Base-by-base conservation (phyloP, 345 rosid genomes). In the Turritis glabra region DNA sequence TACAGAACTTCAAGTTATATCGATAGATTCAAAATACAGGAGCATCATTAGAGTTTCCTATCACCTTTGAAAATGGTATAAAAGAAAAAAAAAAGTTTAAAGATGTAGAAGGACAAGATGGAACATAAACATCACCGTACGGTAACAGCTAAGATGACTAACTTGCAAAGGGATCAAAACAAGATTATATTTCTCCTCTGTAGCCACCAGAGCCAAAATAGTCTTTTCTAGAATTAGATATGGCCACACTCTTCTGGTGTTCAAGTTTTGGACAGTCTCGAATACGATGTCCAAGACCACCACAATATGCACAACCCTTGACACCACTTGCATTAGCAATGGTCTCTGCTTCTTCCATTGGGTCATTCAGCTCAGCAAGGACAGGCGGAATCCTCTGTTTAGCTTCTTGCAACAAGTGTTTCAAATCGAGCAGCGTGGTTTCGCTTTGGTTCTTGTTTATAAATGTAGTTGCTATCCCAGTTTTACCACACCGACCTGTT, bases 391-490 rank as follows among this genome's bases (percentile, higher is more conserved):
- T 93, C 82, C 97, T 88, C 82, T 89, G 93, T 73, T 88, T 90
- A 2, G 96, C 98, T 74, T 93, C 97, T 78, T 88, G 97, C 79
- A 89, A 63, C 78, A 93, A 81, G 84, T 93, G 97, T 82, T 89
- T 91, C 87, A 89, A 64, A 80, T 93, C 97, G 0, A 91, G 89
- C 54, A 93, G 84, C 0, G 96, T 89, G 0, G 96, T 89, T 78
- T 93, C 97, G 26, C 89, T 93, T 77, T 91, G 98, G 71, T 91
- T 91, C 87, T 89, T 91, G 85, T 93, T 93, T 73, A 93, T 93
- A 73, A 93, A 93, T 29, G 97, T 91, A 2, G 96, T 93, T 21
- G 97, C 91, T 29, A 91, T 89, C 67, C 98, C 98, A 0, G 97
- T 93, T 86, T 88, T 89, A 30, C 98, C 97, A 62, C 97, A 93